phyloP scores from a whole-genome alignment of 2,329 filamentous ascomycete species.

The Juglanconis juglandina region DNA sequence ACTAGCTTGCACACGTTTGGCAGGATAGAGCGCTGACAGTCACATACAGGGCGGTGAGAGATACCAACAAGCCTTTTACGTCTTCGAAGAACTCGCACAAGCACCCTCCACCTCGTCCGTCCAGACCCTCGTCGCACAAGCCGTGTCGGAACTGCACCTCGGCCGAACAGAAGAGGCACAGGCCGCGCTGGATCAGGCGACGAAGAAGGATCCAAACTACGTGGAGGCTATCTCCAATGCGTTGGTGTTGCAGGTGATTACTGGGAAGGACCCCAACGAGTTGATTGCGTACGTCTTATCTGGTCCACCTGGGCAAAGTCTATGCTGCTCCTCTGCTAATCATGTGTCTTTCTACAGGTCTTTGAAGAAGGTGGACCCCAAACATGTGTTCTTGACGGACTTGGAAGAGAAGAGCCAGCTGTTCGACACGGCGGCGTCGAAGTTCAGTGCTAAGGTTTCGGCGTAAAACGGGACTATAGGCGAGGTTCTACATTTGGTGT shows the following conservation, averaged over 20 bases:
- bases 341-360: slow-evolving; percentile 35
- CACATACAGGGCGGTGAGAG: slow-evolving; percentile 77
- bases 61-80: slow-evolving; percentile 96
- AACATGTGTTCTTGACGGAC: slow-evolving; percentile 70
- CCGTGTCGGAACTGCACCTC: slow-evolving; percentile 86
- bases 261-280: slow-evolving; percentile 67
- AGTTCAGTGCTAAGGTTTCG: slow-evolving; percentile 81
- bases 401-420: slow-evolving; percentile 80
- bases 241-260: slow-evolving; percentile 73
- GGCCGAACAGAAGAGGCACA: slow-evolving; percentile 87
- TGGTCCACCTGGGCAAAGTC: too few species aligned
- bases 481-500: neutral
- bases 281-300: slow-evolving; percentile 55
- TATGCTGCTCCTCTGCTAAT: neutral
- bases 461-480: slow-evolving; percentile 35
- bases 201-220: slow-evolving; percentile 69
- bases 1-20: neutral
- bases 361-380: slow-evolving; percentile 56
- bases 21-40: neutral
- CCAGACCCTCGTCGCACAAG: slow-evolving; percentile 78
- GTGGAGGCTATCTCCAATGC: slow-evolving; percentile 77
- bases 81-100: slow-evolving; percentile 93
- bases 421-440: slow-evolving; percentile 81
- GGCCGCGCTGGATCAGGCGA: slow-evolving; percentile 74
- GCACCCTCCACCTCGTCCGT: slow-evolving; percentile 75